Conservation (phyloP, 2,329 filamentous ascomycete species). For the Botryotinia convoluta region DNA sequence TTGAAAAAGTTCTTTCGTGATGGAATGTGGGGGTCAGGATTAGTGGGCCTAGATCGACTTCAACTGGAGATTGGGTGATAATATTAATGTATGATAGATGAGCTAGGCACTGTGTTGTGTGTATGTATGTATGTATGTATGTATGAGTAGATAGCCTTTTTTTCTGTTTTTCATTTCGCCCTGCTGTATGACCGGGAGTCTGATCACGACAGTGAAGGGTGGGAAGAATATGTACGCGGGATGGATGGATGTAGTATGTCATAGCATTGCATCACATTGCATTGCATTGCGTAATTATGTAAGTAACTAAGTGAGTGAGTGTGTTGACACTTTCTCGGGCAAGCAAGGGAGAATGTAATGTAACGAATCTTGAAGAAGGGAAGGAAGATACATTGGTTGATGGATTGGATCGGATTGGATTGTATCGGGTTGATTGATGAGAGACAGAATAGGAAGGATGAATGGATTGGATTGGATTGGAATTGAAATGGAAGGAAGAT, state of each 20-base stretch:
- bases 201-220: background rate
- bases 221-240: background rate
- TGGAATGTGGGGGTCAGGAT: background rate
- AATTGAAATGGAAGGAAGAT: no score
- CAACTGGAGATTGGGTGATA: background rate
- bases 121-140: background rate
- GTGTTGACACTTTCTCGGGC: background rate
- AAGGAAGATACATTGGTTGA: background rate
- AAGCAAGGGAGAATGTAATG: background rate
- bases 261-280: background rate
- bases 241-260: background rate
- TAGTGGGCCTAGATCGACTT: background rate
- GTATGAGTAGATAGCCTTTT: background rate
- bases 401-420: background rate
- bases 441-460: background rate
- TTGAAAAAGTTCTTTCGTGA: conserved; percentile 54
- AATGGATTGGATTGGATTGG: background rate
- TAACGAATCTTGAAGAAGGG: background rate
- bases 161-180: background rate
- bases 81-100: conserved; percentile 7
- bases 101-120: background rate
- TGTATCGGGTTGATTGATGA: background rate
- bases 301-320: background rate
- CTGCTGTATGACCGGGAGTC: background rate
- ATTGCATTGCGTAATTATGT: background rate